phyloP scores from a whole-genome alignment of 2,329 filamentous ascomycete species.

The Paecilomyces sp. region DNA sequence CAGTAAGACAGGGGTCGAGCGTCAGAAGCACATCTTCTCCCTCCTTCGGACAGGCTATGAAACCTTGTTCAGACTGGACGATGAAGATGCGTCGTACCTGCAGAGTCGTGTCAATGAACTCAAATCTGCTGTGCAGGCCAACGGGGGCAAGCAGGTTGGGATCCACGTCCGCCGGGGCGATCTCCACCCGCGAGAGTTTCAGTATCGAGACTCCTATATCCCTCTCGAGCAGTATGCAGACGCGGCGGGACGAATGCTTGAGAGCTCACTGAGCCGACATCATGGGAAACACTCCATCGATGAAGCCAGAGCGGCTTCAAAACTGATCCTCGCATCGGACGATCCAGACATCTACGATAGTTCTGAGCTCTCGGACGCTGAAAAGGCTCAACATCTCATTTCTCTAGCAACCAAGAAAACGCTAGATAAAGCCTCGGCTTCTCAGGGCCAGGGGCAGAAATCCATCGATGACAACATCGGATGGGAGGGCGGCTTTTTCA shows the following conservation, averaged over 20 bases:
- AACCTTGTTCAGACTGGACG: constrained; percentile 62
- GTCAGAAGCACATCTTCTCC: constrained; percentile 57
- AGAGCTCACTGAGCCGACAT: constrained; percentile 26
- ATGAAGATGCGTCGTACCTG: constrained; percentile 61
- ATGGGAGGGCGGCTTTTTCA: constrained; percentile 85
- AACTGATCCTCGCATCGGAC: constrained; percentile 65
- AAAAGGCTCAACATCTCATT: constrained; percentile 68
- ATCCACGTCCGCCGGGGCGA: constrained; percentile 78
- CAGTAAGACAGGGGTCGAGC: constrained; percentile 43
- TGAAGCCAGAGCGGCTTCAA: constrained; percentile 24
- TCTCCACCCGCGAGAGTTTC: constrained; percentile 66
- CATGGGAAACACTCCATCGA: constrained; percentile 33
- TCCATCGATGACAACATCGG: constrained; percentile 65
- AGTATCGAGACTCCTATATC: constrained; percentile 71
- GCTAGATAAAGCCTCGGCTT: constrained; percentile 20
- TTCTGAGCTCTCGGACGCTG: constrained; percentile 50
- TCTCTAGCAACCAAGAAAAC: constrained; percentile 68
- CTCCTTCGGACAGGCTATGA: constrained; percentile 66
- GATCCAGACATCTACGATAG: constrained; percentile 68
- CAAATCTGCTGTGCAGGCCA: constrained; percentile 32
- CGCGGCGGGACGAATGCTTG: constrained; percentile 51
- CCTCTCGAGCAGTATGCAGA: constrained; percentile 63
- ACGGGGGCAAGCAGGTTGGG: constrained; percentile 55
- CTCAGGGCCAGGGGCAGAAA: constrained; percentile 1
- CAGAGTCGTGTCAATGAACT: constrained; percentile 52